Percentiles rank a stretch among this genome's conserved stretches.
Conservation (phyloP, 2,329 filamentous ascomycete species). For the Whalleya microplaca region DNA sequence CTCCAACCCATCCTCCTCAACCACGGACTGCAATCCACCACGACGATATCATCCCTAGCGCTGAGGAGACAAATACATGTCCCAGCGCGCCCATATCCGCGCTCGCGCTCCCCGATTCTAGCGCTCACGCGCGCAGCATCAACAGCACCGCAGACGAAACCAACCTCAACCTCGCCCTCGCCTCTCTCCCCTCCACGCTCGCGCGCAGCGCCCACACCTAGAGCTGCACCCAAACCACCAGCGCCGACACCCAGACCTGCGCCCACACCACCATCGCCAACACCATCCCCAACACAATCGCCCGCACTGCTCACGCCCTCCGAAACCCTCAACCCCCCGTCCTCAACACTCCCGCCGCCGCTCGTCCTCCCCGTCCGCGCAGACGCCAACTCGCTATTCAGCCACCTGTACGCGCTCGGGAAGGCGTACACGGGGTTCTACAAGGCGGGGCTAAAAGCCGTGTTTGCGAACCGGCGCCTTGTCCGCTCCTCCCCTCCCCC, state of each 20-base stretch:
- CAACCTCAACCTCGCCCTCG: constrained; percentile 4
- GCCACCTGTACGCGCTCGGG: constrained; percentile 65
- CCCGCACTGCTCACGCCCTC: constrained; percentile 15
- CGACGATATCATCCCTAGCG: background rate
- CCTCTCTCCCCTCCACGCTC: background rate
- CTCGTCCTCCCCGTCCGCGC: constrained; percentile 64
- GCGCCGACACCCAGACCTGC: too few relatives aligned
- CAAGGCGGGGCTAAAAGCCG: constrained; percentile 78
- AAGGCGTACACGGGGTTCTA: constrained; percentile 84
- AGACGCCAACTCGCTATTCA: constrained; percentile 47
- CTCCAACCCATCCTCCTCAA: constrained; percentile 14
- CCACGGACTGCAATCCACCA: background rate
- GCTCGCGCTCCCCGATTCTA: too few relatives aligned
- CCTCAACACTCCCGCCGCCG: constrained; percentile 71
- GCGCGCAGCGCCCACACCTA: too few relatives aligned
- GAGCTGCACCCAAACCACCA: too few relatives aligned
- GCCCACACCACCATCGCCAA: too few relatives aligned
- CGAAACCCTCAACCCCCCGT: constrained; percentile 68
- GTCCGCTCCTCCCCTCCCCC: constrained; percentile 52
- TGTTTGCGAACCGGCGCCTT: constrained; percentile 67
- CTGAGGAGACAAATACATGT: background rate
- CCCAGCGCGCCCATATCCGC: too few relatives aligned
- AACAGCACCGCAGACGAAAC: constrained; percentile 7
- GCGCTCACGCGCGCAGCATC: background rate
- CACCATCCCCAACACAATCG: too few relatives aligned